Evolutionary conservation across 1,139 yeast genomes (phyloP), one percentile per base, ranked within the genome.

Genomic region (Yamadazyma membranifaciens): DNA sequence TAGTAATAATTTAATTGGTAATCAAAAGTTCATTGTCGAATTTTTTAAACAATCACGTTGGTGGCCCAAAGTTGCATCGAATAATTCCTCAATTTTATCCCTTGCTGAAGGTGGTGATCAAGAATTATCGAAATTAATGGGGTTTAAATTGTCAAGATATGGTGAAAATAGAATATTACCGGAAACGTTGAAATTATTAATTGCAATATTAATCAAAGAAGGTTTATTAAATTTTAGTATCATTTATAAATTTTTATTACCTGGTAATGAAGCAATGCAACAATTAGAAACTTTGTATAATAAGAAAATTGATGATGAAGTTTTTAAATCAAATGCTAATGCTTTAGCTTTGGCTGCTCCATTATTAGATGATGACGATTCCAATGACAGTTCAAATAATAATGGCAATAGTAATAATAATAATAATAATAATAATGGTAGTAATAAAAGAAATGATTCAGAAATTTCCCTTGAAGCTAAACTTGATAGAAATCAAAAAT

Each of bases 271-370:
- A 1, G 73, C 62, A 13, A 63, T 81, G 63, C 54, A 52, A 0
- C 51, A 54, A 9, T 63, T 81, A 31, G 76, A 80, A 37, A 62
- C 60, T 1, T 60, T 62, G 4, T 77, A 79, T 58, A 71, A 77
- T 30, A 67, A 68, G 22, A 69, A 74, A 16, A 57, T 85, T 50
- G 81, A 82, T n/a, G 79, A 79, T 12, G 75, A 81, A 42, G 81
- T 85, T 0, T 70, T 74, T 50, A 69, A 73, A 46, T 85, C 94
- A 0, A 77, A 80, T 20, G 85, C 88, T 0, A 86, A 85, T 46
- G 95, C 96, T 0, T 65, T 91, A 40, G 94, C 97, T 0, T 60
- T 88, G 50, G 96, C 97, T 3, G 94, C 95, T 6, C 95, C 96
- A 1, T 66, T 91, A 36, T 71, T 75, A 5, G 83, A 81, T 38